A percentile compares a stretch with the other conserved stretches of the same genome.
Evolutionary conservation across 169 alveolate genomes (phyloP).

Genomic region (Eimeria mitis): DNA sequence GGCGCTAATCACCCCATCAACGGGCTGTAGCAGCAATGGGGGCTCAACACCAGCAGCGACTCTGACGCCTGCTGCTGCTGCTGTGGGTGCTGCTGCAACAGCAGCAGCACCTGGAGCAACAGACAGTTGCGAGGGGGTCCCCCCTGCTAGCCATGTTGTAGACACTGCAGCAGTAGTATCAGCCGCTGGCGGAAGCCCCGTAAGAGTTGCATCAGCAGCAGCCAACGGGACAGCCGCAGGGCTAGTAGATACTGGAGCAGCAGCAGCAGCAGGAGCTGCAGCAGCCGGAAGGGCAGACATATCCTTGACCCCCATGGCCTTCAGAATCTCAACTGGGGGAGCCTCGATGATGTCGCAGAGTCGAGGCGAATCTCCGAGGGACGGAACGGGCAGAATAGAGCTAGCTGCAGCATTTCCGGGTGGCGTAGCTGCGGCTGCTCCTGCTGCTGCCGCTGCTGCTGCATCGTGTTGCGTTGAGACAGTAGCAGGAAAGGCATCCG

Average conservation of each 20-base stretch:
- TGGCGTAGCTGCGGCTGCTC: not conserved
- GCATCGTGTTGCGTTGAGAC: not conserved
- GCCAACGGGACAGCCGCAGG: constrained; percentile 10
- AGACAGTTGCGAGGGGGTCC: constrained; percentile 20
- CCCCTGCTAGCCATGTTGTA: constrained; percentile 47
- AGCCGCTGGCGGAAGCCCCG: not conserved
- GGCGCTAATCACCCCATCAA: constrained; percentile 10
- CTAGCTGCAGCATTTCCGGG: not conserved
- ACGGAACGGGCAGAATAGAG: not conserved
- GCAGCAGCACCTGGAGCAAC: not conserved
- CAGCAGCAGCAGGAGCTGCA: constrained; percentile 1
- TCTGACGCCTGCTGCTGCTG: not conserved
- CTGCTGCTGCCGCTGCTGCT: constrained; percentile 2
- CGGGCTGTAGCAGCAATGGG: not conserved
- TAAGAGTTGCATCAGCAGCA: not conserved
- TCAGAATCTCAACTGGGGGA: constrained; percentile 56
- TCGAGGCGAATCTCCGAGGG: constrained; percentile 59
- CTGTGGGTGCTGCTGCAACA: not conserved
- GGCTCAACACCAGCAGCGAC: constrained; percentile 15
- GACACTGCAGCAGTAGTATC: constrained; percentile 13
- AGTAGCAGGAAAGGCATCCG: not conserved
- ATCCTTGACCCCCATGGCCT: constrained; percentile 59
- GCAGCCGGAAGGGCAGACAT: constrained; percentile 1
- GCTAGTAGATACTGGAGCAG: constrained; percentile 8
- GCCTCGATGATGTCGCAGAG: constrained; percentile 58